Percentiles rank a stretch among this genome's conserved stretches.
Conservation (phyloP, 73 alveolate genomes). For the Paramecium pentaurelia region DNA sequence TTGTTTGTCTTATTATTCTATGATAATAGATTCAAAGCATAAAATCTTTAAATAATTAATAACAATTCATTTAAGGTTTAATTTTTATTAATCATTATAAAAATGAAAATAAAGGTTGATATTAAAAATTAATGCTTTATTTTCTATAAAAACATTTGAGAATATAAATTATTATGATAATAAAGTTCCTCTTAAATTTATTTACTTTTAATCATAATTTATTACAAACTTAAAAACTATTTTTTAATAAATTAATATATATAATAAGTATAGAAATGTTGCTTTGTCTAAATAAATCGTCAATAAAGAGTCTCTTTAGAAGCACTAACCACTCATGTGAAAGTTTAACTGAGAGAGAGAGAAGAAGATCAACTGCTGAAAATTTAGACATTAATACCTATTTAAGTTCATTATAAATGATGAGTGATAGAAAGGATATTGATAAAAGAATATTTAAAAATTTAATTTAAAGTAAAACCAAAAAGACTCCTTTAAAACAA, state of each 20-base stretch:
- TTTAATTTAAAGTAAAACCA: background rate
- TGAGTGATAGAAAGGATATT: background rate
- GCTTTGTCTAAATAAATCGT: background rate
- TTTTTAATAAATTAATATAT: background rate
- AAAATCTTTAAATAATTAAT: no score
- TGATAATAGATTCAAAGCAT: no score
- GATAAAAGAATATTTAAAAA: background rate
- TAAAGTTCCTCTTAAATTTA: no score
- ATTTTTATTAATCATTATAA: no score
- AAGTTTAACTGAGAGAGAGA: background rate
- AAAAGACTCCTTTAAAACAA: background rate
- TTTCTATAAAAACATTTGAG: no score
- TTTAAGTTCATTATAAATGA: background rate
- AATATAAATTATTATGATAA: no score
- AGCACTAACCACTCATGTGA: constrained; percentile 8
- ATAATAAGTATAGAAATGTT: background rate
- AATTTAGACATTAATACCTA: background rate
- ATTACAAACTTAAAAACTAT: background rate
- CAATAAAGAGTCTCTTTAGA: background rate
- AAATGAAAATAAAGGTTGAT: background rate
- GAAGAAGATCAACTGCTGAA: background rate
- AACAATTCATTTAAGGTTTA: background rate
- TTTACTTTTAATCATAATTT: background rate
- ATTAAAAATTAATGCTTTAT: background rate
- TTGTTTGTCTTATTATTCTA: no score